Base-by-base conservation (phyloP, 2,329 filamentous ascomycete species). In the Leptographium procerum region DNA sequence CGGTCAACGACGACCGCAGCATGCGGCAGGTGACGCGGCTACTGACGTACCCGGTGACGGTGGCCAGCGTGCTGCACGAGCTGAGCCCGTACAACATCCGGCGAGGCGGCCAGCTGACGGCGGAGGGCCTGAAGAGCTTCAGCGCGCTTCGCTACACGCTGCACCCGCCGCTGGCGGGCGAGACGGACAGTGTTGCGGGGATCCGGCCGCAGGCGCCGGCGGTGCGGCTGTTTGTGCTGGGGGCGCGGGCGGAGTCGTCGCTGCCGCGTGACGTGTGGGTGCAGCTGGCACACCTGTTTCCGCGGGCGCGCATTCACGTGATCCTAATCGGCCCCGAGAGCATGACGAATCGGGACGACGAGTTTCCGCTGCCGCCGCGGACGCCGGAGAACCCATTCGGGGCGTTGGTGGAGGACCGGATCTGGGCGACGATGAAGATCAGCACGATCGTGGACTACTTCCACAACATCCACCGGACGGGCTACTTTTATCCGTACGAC, bases 401-500 rank as follows among this genome's bases (percentile, higher is more conserved):
- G 48, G 89, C 89, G n/a, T 81, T 99, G 56, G 83, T 96, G 16
- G 95, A 99, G 73, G 92, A 95, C 71, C 85, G 92, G 56, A 80
- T 99, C 10, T 89, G 87, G 69, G 85, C 87, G 58, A 86, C 87
- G 64, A 85, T 97, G 83, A 99, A 99, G 77, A 95, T 99, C 68
- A 94, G 87, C 70, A 99, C 95, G 0, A 96, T 91, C 67, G 92
- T 97, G 56, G 94, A 99, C 66, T 96, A 99, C 75, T 99, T 95
- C 76, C 92, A 99, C 73, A 97, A 89, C 2, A 83, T 99, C 65
- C 92, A 99, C 75, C 84, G 91, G 69, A 88, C 92, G 0, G 87
- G 90, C 53, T 82, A 91, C 69, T 99, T 97, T 75, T 84, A 88
- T 59, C 94, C 95, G 0, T 96, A 95, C 69, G 94, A 99, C 69